Evolutionary conservation across 768 basidiomycete species (phyloP).

Genomic region (Calocera viscosa): DNA sequence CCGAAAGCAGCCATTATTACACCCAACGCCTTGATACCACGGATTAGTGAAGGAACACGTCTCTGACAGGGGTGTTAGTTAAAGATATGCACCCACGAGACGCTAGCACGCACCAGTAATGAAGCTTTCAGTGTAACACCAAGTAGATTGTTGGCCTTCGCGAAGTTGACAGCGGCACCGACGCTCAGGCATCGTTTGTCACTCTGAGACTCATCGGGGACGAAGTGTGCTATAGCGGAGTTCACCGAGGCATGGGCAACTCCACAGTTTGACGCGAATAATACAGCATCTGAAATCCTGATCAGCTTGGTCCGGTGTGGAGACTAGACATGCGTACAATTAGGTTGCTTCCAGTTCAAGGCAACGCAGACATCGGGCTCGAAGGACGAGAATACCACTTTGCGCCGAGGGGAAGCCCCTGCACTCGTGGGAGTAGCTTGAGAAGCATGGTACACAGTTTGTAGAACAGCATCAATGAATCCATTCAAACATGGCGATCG

Average conservation of each 20-base stretch:
- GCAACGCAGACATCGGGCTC: conserved; percentile 80
- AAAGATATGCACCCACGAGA: conserved; percentile 10
- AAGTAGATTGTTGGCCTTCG: conserved; percentile 80
- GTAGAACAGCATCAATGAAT: conserved; percentile 73
- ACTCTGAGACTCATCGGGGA: conserved; percentile 27
- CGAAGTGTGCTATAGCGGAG: conserved; percentile 18
- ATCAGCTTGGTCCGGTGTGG: conserved; percentile 12
- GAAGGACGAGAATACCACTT: conserved; percentile 86
- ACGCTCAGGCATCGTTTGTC: conserved; percentile 50
- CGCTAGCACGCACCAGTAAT: conserved; percentile 50
- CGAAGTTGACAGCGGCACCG: conserved; percentile 84
- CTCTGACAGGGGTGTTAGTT: conserved; percentile 36
- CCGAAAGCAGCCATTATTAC: conserved; percentile 78
- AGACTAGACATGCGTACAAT: conserved; percentile 43
- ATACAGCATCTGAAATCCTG: conserved; percentile 65
- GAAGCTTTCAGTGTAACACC: conserved; percentile 82
- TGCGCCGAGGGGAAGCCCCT: conserved; percentile 46
- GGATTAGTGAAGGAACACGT: conserved; percentile 79
- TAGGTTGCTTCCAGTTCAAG: conserved; percentile 98
- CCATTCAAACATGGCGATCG: conserved; percentile 51
- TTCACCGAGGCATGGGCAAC: conserved; percentile 29
- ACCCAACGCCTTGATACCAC: conserved; percentile 78
- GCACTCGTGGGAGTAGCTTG: conserved; percentile 29
- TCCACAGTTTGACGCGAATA: conserved; percentile 84
- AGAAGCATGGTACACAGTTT: conserved; percentile 63